phyloP scores from a whole-genome alignment of 345 rosid genomes.

The Reutealis trisperma region DNA sequence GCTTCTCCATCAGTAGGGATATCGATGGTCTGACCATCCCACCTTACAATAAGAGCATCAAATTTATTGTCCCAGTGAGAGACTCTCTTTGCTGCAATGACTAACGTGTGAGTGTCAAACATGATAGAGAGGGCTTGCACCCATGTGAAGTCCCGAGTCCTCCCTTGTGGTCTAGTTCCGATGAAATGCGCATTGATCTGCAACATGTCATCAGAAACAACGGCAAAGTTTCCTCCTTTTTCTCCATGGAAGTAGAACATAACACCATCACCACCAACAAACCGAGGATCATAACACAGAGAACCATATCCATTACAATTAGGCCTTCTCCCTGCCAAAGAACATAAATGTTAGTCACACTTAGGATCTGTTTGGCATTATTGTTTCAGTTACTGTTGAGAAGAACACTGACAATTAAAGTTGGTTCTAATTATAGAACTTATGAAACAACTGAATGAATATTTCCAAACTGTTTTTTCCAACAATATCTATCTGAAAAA shows the following conservation, averaged over 20 bases:
- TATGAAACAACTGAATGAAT: too few relatives aligned
- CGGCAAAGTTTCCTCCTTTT: conserved; percentile 80
- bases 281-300: conserved; percentile 80
- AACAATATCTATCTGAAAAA: too few relatives aligned
- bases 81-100: conserved; percentile 58
- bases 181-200: conserved; percentile 91
- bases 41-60: conserved; percentile 57
- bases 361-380: too few relatives aligned
- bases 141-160: conserved; percentile 90
- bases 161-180: conserved; percentile 72
- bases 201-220: conserved; percentile 68
- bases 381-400: too few relatives aligned
- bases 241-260: conserved; percentile 94
- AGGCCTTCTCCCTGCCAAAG: conserved; percentile 60
- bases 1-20: conserved; percentile 65
- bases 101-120: conserved; percentile 68
- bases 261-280: conserved; percentile 82
- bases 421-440: too few relatives aligned
- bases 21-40: conserved; percentile 51
- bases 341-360: not conserved
- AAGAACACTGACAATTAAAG: too few relatives aligned
- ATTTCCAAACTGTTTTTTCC: too few relatives aligned
- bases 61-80: conserved; percentile 53
- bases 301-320: conserved; percentile 80
- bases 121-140: conserved; percentile 76